Evolutionary conservation across 345 rosid species (phyloP), one percentile per base, ranked within the genome.

Genomic region (Gossypium herbaceum): DNA sequence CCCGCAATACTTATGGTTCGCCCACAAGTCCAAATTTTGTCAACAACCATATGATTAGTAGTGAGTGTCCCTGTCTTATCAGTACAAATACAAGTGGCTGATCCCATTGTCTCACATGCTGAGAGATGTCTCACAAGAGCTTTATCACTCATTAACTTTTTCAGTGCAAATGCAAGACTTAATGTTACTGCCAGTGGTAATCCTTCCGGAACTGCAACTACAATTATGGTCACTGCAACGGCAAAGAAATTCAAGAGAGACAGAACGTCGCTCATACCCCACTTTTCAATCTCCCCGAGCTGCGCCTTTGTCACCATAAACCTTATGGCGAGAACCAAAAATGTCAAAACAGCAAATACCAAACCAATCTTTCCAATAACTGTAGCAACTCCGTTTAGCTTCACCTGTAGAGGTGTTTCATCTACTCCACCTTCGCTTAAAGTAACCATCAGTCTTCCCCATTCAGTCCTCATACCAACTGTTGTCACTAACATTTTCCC

Each of bases 91-190:
- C 88, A 85, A 62, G 89, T 85, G 69, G 91, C 87, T 71, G 92
- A 91, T 29, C 94, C 94, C 91, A 91, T 91, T 15, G 92, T 89
- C 78, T 91, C 97, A 44, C 92, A 91, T 0, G 97, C 92, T 7
- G 97, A 85, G 17, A 89, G 88, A 80, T 88, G 88, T 63, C 94
- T 85, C 73, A 91, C 94, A 77, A 89, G 86, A 56, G 94, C 92
- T 73, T 91, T 86, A 63, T 91, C 90, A 75, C 65, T 84, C 92
- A 91, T 91, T 80, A 92, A 73, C 71, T 84, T 84, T 68, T 89
- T 91, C 96, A 92, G 85, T 10, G 94, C 92, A 85, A 88, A 92
- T 13, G 96, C 96, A 52, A 92, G 89, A 71, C 92, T 91, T 63
- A 91, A 80, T 6, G 97, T 89, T 59, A 91, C 97, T 2, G 94